A percentile compares a stretch with the other conserved stretches of the same genome.
Conservation (phyloP, 495 filamentous ascomycete species). For the Podospora fimiseda region DNA sequence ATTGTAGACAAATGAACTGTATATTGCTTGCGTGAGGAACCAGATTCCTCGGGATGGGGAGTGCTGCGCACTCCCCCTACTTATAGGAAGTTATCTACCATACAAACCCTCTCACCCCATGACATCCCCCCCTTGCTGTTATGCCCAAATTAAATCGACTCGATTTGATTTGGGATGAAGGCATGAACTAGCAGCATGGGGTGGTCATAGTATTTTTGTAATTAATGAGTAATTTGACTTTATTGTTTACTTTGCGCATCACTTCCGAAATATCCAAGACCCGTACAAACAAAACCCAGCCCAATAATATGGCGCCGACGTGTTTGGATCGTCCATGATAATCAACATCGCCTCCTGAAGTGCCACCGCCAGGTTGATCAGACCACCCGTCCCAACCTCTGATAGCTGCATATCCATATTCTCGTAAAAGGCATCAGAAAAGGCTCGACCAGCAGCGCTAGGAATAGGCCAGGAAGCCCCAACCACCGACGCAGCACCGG, state of each 20-base stretch:
- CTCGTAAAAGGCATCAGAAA: neutral
- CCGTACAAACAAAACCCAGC: neutral
- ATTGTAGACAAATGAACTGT: no score
- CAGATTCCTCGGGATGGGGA: no score
- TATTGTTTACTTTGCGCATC: neutral
- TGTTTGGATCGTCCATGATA: neutral
- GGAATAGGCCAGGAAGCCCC: conserved; percentile 1
- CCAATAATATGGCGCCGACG: neutral
- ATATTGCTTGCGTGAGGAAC: no score
- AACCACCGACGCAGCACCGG: neutral
- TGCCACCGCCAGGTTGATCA: neutral
- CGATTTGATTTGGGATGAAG: no score
- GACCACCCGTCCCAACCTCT: neutral
- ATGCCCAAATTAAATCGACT: no score
- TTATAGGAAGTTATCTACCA: no score
- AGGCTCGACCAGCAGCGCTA: neutral
- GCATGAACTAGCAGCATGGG: no score
- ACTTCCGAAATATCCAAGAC: neutral
- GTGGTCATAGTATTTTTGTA: no score
- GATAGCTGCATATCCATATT: neutral
- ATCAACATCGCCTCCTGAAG: neutral
- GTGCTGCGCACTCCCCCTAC: no score
- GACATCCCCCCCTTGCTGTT: no score
- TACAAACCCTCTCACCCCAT: no score
- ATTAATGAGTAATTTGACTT: neutral